These are phyloP conservation scores for Liquidambar formosana DNA, from an alignment of 164 flowering plant species.

Conservation along the genomic window DNA sequence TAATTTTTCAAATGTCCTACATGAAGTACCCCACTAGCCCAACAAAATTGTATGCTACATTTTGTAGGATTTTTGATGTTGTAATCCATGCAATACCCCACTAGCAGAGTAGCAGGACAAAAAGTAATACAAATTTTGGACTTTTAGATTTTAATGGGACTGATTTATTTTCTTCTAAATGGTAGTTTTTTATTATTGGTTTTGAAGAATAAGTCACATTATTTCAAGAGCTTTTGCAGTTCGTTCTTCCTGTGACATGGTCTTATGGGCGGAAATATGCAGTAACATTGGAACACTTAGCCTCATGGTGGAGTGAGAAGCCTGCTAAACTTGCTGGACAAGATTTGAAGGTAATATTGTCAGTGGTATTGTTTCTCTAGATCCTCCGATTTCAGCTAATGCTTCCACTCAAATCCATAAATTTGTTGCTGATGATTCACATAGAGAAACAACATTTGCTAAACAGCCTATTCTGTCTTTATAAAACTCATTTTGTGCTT, in stretches of 20 bases:
- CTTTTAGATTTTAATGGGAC: background rate
- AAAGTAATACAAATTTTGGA: background rate
- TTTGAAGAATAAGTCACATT: background rate
- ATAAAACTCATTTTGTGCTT: background rate
- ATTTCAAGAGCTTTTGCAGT: slow-evolving; percentile 50
- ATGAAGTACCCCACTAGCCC: too few species aligned
- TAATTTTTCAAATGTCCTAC: too few species aligned
- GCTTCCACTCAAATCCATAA: background rate
- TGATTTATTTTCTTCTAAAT: background rate
- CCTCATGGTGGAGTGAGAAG: slow-evolving; percentile 89
- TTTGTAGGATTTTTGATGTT: too few species aligned
- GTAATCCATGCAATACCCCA: background rate
- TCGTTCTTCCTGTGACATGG: slow-evolving; percentile 98
- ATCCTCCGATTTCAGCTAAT: too few species aligned
- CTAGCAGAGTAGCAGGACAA: too few species aligned
- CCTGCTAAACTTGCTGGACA: slow-evolving; percentile 94
- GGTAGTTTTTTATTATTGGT: background rate
- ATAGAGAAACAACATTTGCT: background rate
- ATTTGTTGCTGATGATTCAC: too few species aligned
- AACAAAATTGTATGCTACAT: too few species aligned
- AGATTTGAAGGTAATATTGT: slow-evolving; percentile 56
- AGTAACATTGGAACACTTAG: slow-evolving; percentile 68
- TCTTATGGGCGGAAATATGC: slow-evolving; percentile 75
- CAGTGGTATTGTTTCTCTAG: too few species aligned
- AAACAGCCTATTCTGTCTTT: background rate